These are phyloP conservation scores for Simmondsia chinensis DNA, from an alignment of 148 eudicot species.

Conservation along the genomic window DNA sequence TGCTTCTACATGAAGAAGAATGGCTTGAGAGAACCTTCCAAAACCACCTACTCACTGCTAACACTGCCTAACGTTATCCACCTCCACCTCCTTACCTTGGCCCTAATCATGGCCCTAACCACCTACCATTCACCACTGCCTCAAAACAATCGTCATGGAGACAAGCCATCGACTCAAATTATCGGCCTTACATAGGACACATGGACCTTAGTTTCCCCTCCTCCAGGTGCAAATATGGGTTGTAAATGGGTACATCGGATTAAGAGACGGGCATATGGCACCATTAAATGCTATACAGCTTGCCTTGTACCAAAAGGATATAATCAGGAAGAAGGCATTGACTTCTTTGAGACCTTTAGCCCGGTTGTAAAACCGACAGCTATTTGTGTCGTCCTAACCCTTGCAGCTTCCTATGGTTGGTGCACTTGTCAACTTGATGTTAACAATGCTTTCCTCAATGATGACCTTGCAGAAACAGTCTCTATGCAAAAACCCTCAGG, in stretches of 20 bases:
- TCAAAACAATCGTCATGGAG: not conserved
- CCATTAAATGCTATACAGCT: not conserved
- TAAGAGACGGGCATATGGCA: not conserved
- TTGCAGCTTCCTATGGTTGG: not conserved
- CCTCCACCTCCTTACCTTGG: no score
- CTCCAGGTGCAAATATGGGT: not conserved
- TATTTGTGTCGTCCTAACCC: not conserved
- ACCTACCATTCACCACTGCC: not conserved
- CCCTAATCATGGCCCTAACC: no score
- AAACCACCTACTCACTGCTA: no score
- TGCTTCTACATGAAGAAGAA: no score
- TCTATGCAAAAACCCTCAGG: conserved; percentile 1
- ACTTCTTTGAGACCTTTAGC: conserved; percentile 1
- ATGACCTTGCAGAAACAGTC: not conserved
- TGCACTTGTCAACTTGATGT: not conserved
- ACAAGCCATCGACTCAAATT: not conserved
- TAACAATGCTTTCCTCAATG: not conserved
- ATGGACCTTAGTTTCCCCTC: not conserved
- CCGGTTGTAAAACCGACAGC: not conserved
- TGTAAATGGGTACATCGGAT: not conserved
- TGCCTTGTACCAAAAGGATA: no score
- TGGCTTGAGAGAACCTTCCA: no score
- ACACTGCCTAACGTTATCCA: no score
- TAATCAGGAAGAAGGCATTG: not conserved
- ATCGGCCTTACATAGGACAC: not conserved